Evolutionary conservation across 345 rosid genomes (phyloP).

Genomic region (Mercurialis annua): DNA sequence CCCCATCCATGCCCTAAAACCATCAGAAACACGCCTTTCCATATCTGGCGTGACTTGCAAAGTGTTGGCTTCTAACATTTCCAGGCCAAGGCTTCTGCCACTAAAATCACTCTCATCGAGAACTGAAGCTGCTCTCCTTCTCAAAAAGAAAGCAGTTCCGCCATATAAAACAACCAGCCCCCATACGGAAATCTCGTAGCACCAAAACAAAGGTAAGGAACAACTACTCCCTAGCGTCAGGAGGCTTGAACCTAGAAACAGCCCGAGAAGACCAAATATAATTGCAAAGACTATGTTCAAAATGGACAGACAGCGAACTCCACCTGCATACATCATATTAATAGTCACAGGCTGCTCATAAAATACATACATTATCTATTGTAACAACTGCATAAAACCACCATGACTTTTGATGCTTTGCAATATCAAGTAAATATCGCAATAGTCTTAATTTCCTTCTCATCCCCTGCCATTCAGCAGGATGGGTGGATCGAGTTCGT

Average conservation of each 20-base stretch:
- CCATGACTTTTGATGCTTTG: not conserved
- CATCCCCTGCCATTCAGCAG: not conserved
- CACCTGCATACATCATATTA: conserved; percentile 44
- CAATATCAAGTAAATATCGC: not conserved
- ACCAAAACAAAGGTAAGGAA: conserved; percentile 86
- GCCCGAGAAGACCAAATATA: conserved; percentile 73
- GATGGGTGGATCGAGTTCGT: not conserved
- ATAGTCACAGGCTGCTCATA: not conserved
- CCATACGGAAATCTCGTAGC: conserved; percentile 86
- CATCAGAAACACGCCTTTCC: conserved; percentile 78
- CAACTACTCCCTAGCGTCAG: conserved; percentile 89
- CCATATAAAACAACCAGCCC: conserved; percentile 67
- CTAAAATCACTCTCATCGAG: conserved; percentile 68
- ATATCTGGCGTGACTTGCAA: conserved; percentile 68
- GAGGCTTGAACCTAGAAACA: conserved; percentile 89
- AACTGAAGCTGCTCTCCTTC: conserved; percentile 65
- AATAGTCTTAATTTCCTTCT: not conserved
- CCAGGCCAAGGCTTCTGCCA: conserved; percentile 63
- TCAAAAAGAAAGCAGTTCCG: conserved; percentile 69
- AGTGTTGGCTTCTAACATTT: conserved; percentile 80
- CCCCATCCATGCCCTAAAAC: conserved; percentile 92
- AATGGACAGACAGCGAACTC: conserved; percentile 81
- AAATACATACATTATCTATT: not conserved
- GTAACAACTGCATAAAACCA: not conserved
- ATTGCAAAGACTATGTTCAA: conserved; percentile 66